These are phyloP conservation scores for Phytopythium helicoides DNA, from an alignment of 352 stramenopile species.

Conservation along the genomic window DNA sequence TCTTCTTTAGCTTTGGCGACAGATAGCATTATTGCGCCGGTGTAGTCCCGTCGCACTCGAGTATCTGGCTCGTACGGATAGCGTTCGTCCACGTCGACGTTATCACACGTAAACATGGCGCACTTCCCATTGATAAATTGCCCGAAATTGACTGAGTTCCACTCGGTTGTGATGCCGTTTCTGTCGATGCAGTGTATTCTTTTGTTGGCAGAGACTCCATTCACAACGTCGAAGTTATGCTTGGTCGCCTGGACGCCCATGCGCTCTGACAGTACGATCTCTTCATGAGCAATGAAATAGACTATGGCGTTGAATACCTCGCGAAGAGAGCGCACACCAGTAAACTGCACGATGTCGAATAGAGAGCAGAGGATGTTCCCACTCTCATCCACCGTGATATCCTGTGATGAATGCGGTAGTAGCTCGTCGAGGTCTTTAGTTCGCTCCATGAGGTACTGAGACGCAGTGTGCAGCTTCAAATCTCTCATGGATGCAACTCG, in stretches of 20 bases:
- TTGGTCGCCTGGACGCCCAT: constrained; percentile 20
- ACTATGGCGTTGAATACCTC: constrained; percentile 30
- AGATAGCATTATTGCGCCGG: constrained; percentile 22
- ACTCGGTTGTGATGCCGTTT: constrained; percentile 24
- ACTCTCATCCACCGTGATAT: constrained; percentile 19
- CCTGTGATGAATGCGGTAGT: constrained; percentile 19
- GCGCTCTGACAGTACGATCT: constrained; percentile 37
- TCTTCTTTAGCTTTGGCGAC: constrained; percentile 1
- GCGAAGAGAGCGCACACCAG: constrained; percentile 17
- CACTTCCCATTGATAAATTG: constrained; percentile 15
- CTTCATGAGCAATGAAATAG: constrained; percentile 33
- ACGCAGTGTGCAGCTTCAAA: constrained; percentile 14
- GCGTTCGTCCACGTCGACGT: constrained; percentile 19
- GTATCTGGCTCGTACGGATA: constrained; percentile 3
- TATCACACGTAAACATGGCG: constrained; percentile 15
- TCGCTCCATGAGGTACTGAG: constrained; percentile 24
- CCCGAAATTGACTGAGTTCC: constrained; percentile 22
- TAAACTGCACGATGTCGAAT: constrained; percentile 32
- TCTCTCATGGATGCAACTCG: constrained; percentile 14
- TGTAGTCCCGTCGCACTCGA: constrained; percentile 22
- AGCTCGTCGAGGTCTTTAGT: constrained; percentile 8
- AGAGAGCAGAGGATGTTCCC: constrained; percentile 9
- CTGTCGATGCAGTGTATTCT: not conserved
- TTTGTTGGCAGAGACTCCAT: too few relatives aligned
- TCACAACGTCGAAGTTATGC: too few relatives aligned